Conservation (phyloP, 2,329 filamentous ascomycete species). For the Ascochyta lentis region DNA sequence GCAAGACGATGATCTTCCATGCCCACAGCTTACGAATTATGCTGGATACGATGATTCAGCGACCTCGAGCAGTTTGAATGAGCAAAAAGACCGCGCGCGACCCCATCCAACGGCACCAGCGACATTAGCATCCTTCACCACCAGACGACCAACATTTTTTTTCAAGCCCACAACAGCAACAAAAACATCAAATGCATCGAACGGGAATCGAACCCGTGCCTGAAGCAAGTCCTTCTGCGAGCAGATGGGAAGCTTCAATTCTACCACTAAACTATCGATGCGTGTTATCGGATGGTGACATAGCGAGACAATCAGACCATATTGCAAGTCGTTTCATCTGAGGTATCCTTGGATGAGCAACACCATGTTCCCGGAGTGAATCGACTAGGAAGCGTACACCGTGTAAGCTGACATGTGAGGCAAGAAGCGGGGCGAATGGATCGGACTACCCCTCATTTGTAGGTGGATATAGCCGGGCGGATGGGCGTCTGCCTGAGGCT, state of each 20-base stretch:
- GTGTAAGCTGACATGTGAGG: constrained; percentile 12
- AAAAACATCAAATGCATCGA: constrained; percentile 20
- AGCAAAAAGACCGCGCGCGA: not conserved
- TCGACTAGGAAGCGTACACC: not conserved
- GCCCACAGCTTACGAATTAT: not conserved
- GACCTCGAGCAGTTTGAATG: not conserved
- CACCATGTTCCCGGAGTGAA: not conserved
- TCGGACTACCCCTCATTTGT: constrained; percentile 5
- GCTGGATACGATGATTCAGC: not conserved
- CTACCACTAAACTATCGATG: constrained; percentile 41
- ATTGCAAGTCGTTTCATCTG: not conserved
- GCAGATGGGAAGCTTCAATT: constrained; percentile 40
- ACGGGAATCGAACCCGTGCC: constrained; percentile 39
- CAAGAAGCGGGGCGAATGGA: constrained; percentile 4
- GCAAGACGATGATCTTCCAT: not conserved
- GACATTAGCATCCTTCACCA: not conserved
- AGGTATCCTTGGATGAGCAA: not conserved
- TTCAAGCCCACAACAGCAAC: not conserved
- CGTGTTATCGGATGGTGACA: not conserved
- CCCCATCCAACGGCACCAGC: not conserved
- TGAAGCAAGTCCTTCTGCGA: constrained; percentile 25
- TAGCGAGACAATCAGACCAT: not conserved
- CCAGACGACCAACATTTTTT: not conserved
- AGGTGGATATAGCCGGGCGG: constrained; percentile 2
- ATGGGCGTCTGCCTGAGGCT: constrained; percentile 2